These are phyloP conservation scores for Alternaria sp. DNA, from an alignment of 2,329 filamentous ascomycete genomes.

Conservation along the genomic window DNA sequence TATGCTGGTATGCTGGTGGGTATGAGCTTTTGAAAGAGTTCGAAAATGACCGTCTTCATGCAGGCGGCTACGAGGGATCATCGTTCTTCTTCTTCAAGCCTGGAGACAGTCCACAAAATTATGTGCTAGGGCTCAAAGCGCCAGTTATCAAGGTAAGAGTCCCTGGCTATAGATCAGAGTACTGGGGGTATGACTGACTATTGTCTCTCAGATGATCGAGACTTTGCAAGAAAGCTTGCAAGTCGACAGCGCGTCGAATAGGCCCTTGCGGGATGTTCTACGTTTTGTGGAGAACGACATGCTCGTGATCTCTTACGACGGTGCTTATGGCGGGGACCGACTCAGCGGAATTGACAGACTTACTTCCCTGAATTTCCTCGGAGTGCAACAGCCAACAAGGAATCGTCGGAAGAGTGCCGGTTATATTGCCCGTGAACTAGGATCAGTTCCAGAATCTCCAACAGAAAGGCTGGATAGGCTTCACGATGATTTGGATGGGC, in stretches of 20 bases:
- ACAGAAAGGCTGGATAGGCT: too few species aligned
- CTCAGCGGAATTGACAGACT: not conserved
- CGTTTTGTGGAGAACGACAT: not conserved
- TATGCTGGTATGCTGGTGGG: conserved; percentile 10
- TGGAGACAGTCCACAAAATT: not conserved
- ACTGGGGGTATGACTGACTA: not conserved
- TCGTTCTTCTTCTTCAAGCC: too few species aligned
- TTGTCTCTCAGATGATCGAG: not conserved
- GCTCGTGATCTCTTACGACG: not conserved
- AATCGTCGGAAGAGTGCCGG: not conserved
- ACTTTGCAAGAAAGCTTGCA: not conserved
- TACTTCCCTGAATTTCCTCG: not conserved
- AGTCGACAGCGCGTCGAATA: not conserved
- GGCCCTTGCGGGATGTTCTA: not conserved
- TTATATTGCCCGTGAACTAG: not conserved
- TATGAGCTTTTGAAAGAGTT: not conserved
- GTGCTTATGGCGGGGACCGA: not conserved
- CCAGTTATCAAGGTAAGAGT: not conserved
- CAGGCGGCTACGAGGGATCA: too few species aligned
- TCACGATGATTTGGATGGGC: too few species aligned
- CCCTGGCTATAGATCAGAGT: not conserved
- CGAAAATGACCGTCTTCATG: not conserved
- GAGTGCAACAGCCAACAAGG: not conserved
- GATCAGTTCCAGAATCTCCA: not conserved
- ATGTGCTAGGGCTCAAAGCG: not conserved